Evolutionary conservation across 2,329 filamentous ascomycete genomes (phyloP).

Genomic region (Microdochium nivale): DNA sequence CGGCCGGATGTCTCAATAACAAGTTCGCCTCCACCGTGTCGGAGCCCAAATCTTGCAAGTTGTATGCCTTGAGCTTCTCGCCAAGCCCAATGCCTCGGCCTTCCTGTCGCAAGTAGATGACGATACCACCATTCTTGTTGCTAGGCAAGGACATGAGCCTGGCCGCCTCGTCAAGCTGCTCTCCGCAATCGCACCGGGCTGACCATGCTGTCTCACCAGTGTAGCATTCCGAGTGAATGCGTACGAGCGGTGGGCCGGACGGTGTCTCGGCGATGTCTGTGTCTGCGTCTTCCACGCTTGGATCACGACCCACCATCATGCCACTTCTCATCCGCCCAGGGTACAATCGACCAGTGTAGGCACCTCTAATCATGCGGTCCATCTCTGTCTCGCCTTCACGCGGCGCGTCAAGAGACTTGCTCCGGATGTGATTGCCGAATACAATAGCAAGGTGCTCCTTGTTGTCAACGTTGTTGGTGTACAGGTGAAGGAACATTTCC

Average conservation of each 20-base stretch:
- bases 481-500: constrained; percentile 95
- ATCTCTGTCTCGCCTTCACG: constrained; percentile 73
- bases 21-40: constrained; percentile 97
- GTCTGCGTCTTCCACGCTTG: constrained; percentile 4
- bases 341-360: constrained; percentile 80
- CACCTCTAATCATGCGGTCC: constrained; percentile 88
- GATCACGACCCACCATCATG: constrained; percentile 32
- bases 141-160: constrained; percentile 75
- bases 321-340: constrained; percentile 76
- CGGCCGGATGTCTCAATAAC: constrained; percentile 81
- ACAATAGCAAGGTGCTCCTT: constrained; percentile 98
- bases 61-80: constrained; percentile 97
- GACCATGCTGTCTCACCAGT: constrained; percentile 99
- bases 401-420: constrained; percentile 60
- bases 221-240: constrained; percentile 97
- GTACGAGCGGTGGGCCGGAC: constrained; percentile 60
- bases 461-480: constrained; percentile 84
- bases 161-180: constrained; percentile 94
- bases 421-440: constrained; percentile 79
- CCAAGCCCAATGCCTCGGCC: constrained; percentile 89
- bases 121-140: constrained; percentile 66
- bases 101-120: constrained; percentile 93
- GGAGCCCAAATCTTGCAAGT: constrained; percentile 91
- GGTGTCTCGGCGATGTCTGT: constrained; percentile 5
- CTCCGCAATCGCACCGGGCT: constrained; percentile 92